Evolutionary conservation across 768 basidiomycete species (phyloP).

Genomic region (Tricholoma flavovirens): DNA sequence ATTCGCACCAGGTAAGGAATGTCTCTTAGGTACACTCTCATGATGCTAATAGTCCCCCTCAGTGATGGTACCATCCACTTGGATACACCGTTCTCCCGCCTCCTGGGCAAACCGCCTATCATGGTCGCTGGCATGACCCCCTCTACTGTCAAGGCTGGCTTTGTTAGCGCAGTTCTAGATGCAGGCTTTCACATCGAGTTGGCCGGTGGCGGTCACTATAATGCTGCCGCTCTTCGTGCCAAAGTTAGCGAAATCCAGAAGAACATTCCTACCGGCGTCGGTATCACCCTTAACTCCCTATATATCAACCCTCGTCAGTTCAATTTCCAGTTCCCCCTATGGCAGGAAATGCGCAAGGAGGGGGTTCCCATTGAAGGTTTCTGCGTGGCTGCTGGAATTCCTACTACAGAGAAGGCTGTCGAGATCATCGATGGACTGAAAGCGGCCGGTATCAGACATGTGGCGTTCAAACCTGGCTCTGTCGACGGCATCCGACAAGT

Average conservation of each 20-base stretch:
- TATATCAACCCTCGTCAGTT: conserved; percentile 99
- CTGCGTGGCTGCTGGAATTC: conserved; percentile 97
- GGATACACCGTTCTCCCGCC: conserved; percentile 94
- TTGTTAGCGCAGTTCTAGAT: conserved; percentile 87
- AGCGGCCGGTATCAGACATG: conserved; percentile 86
- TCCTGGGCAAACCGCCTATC: conserved; percentile 94
- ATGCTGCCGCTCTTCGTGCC: conserved; percentile 76
- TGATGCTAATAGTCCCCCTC: conserved; percentile 8
- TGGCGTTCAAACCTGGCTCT: conserved; percentile 97
- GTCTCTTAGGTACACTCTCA: conserved; percentile 18
- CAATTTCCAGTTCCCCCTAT: conserved; percentile 93
- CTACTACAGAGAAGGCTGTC: conserved; percentile 92
- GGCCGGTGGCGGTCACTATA: conserved; percentile 98
- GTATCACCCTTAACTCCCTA: conserved; percentile 88
- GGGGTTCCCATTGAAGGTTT: conserved; percentile 98
- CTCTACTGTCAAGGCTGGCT: conserved; percentile 90
- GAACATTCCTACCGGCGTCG: conserved; percentile 81
- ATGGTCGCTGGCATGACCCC: conserved; percentile 99
- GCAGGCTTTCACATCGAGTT: conserved; percentile 97
- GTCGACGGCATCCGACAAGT: conserved; percentile 98
- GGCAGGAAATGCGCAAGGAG: conserved; percentile 96
- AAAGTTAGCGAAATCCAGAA: conserved; percentile 92
- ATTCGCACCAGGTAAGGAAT: conserved; percentile 78
- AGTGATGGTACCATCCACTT: conserved; percentile 91
- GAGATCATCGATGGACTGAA: conserved; percentile 89